phyloP scores from a whole-genome alignment of 805 yeast species.

The Suhomyces prunicola region DNA sequence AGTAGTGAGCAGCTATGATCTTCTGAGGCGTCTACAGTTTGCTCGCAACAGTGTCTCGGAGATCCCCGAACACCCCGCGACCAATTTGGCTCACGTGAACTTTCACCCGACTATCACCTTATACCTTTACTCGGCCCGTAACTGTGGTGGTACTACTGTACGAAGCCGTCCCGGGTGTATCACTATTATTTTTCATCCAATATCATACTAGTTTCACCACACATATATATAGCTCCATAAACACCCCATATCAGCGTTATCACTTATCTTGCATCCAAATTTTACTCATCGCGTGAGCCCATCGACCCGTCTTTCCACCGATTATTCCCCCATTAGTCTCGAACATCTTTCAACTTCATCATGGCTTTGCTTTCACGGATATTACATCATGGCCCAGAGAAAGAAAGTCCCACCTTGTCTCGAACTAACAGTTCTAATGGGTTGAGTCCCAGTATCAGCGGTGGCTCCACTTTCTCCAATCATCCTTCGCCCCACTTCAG shows the following conservation, averaged over 20 bases:
- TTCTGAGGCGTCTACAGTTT: not conserved
- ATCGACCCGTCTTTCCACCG: not conserved
- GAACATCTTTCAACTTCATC: not conserved
- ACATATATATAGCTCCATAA: not conserved
- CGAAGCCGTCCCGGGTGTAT: not conserved
- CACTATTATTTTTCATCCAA: not conserved
- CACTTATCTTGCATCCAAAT: not conserved
- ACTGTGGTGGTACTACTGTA: not conserved
- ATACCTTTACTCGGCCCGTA: not conserved
- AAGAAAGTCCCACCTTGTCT: slow-evolving; percentile 4
- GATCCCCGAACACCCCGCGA: not conserved
- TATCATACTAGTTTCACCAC: not conserved
- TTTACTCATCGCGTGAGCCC: not conserved
- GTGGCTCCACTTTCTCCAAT: slow-evolving; percentile 14
- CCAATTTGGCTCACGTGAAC: not conserved
- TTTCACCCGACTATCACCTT: not conserved
- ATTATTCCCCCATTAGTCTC: not conserved
- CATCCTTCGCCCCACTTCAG: slow-evolving; percentile 14
- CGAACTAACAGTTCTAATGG: not conserved
- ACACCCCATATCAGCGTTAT: not conserved
- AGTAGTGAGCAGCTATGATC: not conserved
- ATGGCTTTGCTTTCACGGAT: slow-evolving; percentile 19
- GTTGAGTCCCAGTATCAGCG: slow-evolving; percentile 1
- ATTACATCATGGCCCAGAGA: slow-evolving; percentile 9
- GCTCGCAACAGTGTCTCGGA: not conserved